phyloP scores from a whole-genome alignment of 2,329 filamentous ascomycete species.

The Pseudocercospora eumusae region DNA sequence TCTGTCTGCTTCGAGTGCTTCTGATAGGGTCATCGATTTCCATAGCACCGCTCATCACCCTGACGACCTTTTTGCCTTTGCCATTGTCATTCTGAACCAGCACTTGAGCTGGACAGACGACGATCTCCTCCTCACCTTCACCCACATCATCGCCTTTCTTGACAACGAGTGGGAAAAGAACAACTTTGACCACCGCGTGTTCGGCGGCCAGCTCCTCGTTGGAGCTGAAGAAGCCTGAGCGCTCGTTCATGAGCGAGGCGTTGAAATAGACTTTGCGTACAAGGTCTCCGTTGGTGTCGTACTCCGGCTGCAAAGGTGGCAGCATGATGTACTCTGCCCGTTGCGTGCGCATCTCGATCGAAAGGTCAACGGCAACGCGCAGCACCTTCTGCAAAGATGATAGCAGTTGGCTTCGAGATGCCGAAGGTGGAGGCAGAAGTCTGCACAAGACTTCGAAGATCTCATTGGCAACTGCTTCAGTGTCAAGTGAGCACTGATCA shows the following conservation, averaged over 20 bases:
- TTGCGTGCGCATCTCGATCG: slow-evolving; percentile 96
- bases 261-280: slow-evolving; percentile 88
- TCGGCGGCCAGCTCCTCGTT: slow-evolving; percentile 80
- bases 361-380: slow-evolving; percentile 82
- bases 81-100: slow-evolving; percentile 59
- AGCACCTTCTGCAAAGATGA: slow-evolving; percentile 85
- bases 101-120: slow-evolving; percentile 93
- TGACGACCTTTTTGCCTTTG: slow-evolving; percentile 50
- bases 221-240: slow-evolving; percentile 67
- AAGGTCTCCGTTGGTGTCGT: slow-evolving; percentile 89
- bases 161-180: slow-evolving; percentile 93
- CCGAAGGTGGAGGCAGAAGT: slow-evolving; percentile 81
- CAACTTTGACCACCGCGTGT: slow-evolving; percentile 78
- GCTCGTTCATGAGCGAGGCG: slow-evolving; percentile 90
- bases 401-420: slow-evolving; percentile 77
- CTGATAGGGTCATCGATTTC: slow-evolving; percentile 44
- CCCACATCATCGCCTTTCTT: slow-evolving; percentile 91
- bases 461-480: slow-evolving; percentile 91
- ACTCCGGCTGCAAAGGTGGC: slow-evolving; percentile 89
- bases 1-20: slow-evolving; percentile 27
- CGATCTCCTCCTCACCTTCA: slow-evolving; percentile 87
- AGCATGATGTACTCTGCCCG: slow-evolving; percentile 98
- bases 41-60: slow-evolving; percentile 54
- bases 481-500: slow-evolving; percentile 81
- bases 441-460: slow-evolving; percentile 80